Evolutionary conservation across 495 filamentous ascomycete species (phyloP).

Genomic region (Tuber magnatum): DNA sequence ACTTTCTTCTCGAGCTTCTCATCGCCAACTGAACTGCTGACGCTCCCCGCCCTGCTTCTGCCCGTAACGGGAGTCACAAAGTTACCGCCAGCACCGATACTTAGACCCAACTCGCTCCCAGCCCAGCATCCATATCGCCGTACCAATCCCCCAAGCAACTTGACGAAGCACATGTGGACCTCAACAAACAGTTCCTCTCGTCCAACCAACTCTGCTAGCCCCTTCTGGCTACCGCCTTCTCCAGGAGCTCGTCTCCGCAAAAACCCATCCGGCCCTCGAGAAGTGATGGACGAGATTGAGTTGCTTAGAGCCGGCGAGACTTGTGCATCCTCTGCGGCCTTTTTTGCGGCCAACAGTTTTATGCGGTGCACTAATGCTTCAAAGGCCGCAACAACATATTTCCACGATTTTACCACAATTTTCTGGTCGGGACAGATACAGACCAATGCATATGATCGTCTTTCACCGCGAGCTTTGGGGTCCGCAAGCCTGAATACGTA

Average conservation of each 20-base stretch:
- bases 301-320: conserved; percentile 40
- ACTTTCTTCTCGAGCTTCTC: conserved; percentile 26
- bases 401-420: conserved; percentile 66
- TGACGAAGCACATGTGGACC: conserved; percentile 72
- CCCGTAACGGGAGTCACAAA: conserved; percentile 28
- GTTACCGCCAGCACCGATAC: conserved; percentile 22
- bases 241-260: conserved; percentile 34
- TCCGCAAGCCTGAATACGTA: conserved; percentile 88
- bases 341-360: conserved; percentile 52
- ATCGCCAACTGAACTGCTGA: conserved; percentile 34
- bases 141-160: conserved; percentile 59
- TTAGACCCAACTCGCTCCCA: conserved; percentile 29
- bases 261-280: conserved; percentile 42
- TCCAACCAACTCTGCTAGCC: conserved; percentile 78
- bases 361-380: conserved; percentile 70
- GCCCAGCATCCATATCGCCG: conserved; percentile 39
- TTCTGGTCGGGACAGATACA: conserved; percentile 68
- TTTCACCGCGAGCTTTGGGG: conserved; percentile 75
- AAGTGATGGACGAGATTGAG: conserved; percentile 34
- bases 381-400: conserved; percentile 67
- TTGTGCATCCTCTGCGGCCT: conserved; percentile 54
- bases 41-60: conserved; percentile 37
- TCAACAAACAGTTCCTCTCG: conserved; percentile 82
- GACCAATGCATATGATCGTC: conserved; percentile 78
- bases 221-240: conserved; percentile 51